Base-by-base conservation (phyloP, 2,329 filamentous ascomycete genomes). In the Blumeria graminis region DNA sequence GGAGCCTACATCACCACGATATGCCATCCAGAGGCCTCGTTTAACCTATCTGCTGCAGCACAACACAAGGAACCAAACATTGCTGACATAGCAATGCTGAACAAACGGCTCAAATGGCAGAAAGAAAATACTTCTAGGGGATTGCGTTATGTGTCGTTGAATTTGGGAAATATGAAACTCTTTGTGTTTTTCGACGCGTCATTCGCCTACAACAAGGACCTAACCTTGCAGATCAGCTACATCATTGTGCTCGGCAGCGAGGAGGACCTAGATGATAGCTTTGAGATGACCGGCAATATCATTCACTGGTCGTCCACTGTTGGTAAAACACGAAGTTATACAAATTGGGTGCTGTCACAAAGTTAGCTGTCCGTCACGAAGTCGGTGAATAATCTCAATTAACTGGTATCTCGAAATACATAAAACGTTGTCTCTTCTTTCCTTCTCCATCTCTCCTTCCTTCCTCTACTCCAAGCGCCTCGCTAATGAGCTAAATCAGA, bases 21-120 rank as follows among this genome's bases (percentile, higher is more conserved):
- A 28, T 57, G 7, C 28, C 39, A 57, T 41, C 57, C 38, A 32
- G 38, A 57, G 22, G 50, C 55, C 32, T 43, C 55, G 33, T 59
- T 57, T 38, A 16, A 50, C 35, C 51, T 59, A 8, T 59, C 55
- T 1, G 50, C 45, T 38, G 55, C 55, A 52, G 34, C 54, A 18
- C 41, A 56, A 46, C n/a, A 34, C 10, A 48, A 13, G 8, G 7
- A 50, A 34, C 55, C 55, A 16, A 56, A 14, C 16, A 14, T 14
- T 7, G 3, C 46, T n/a, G 55, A 56, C 39, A 34, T 35, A 11
- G n/a, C 36, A 36, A 13, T 33, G 9, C 54, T 56, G 33, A 56
- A 56, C 48, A 56, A 34, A 45, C 34, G 38, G n/a, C 10, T 56
- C n/a, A 34, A 14, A 5, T 56, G 43, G 55, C 55, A 56, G 22